Evolutionary conservation across 2,329 filamentous ascomycete species (phyloP), one percentile per base, ranked within the genome.

Genomic region (Fusarium chuoi): DNA sequence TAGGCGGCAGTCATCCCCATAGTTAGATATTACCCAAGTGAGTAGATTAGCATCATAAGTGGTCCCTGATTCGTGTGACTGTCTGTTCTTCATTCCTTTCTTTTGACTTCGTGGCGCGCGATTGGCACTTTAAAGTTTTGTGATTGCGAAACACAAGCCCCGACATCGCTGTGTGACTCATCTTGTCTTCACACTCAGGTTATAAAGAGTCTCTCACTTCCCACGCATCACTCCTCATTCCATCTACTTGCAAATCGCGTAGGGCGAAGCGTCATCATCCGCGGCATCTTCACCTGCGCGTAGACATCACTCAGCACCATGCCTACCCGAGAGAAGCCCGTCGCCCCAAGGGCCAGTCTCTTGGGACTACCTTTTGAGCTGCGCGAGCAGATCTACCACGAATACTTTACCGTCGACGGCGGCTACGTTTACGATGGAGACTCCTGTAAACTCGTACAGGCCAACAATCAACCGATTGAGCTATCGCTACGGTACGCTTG

Each of bases 291-390:
- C 20, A 48, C 0, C 3, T 48, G 7, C 26, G 26, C 0, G 5
- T 1, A 17, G 6, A 1, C 4, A 14, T 0, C 20, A 17, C 22
- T 7, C 5, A 30, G 14, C 3, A 48, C 20, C 28, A 48, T 48
- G 28, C 17, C 45, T 22, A 46, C 0, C 5, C 18, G 0, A 3
- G 42, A 26, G 0, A 0, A 4, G 0, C 42, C 0, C 42, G 0
- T 14, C 42, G 17, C 3, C 9, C 45, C 45, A 30, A 48, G 0
- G 28, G 14, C 45, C 10, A 48, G 45, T n/a, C 45, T 48, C 1
- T 17, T 30, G 1, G 26, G 45, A 3, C 45, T 48, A 5, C 45
- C 45, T 48, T 17, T 48, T 0, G 45, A 48, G 0, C 10, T 48
- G 0, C 45, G 45, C 0, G 0, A 48, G 28, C 45, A 48, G 20